Percentiles rank a stretch among this genome's conserved stretches.
These are phyloP conservation scores for Entomortierella beljakovae DNA, from an alignment of 192 early-diverging fungal species.

Conservation along the genomic window DNA sequence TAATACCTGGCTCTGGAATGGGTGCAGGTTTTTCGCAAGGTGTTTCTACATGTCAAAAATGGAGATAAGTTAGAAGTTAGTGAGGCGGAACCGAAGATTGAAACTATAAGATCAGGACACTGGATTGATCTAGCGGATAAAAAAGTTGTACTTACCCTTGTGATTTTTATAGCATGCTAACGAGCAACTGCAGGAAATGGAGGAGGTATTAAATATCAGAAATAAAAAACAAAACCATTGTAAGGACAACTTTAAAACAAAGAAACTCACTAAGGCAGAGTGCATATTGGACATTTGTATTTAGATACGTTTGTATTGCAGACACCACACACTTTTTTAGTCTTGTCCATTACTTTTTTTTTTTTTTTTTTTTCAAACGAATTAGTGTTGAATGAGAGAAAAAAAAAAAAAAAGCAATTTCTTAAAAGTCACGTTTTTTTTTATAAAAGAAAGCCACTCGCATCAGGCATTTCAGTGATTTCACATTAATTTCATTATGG, in stretches of 20 bases:
- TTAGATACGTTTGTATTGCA: conserved; percentile 39
- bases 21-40: conserved; percentile 47
- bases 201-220: not conserved
- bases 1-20: conserved; percentile 45
- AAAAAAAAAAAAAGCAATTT: not conserved
- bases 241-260: not conserved
- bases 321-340: conserved; percentile 46
- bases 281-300: conserved; percentile 52
- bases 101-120: not conserved
- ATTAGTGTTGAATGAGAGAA: not conserved
- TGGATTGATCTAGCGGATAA: not conserved
- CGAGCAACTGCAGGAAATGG: conserved; percentile 26
- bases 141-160: conserved; percentile 28
- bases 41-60: conserved; percentile 16
- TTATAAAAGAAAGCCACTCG: not conserved
- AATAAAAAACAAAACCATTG: not conserved
- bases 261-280: conserved; percentile 37
- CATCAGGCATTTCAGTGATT: too few species aligned
- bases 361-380: conserved; percentile 2
- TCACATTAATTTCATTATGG: not conserved
- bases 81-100: not conserved
- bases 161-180: conserved; percentile 49
- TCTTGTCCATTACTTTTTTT: conserved; percentile 32
- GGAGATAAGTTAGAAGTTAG: not conserved
- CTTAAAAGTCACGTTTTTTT: not conserved